Base-by-base conservation (phyloP, 352 stramenopile genomes). In the Plasmopara viticola region DNA sequence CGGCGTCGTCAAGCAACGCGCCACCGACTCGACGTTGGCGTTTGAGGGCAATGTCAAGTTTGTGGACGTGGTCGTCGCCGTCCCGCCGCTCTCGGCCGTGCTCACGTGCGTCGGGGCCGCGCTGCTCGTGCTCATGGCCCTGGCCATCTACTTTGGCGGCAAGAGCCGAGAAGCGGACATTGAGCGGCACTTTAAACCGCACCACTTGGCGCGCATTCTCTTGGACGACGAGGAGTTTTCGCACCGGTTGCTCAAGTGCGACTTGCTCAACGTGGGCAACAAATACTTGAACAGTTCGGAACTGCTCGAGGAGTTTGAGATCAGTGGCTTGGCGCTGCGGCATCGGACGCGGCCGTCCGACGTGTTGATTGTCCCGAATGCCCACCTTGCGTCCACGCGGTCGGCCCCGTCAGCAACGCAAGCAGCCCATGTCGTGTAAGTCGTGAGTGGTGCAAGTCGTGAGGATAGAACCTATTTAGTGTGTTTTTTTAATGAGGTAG, bases 261-360 rank as follows among this genome's bases (percentile, higher is more conserved):
- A 79, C 38, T 47, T 84, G n/a, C 54, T 84, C 5, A 69, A 72
- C 8, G 48, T 84, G 13, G 73, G 60, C 28, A 72, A 68, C 43
- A 72, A 76, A 20, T 72, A 73, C 9, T 48, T 84, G 12, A 62
- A 71, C 28, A 79, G 64, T 59, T 82, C 73, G 9, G 70, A 82
- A 64, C 50, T 78, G 41, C 59, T 84, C 6, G 63, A 76, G 48
- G 65, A 78, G 47, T 84, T 84, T 31, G 73, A 84, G 60, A 74
- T 84, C 40, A 68, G 59, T 6, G 73, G 70, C 6, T 46, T 84
- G 7, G 66, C 68, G 9, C 55, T 84, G 7, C 59, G 66, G 8
- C 70, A 82, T 56, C 62, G 70, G 25, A 53, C 61, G 4, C 61
- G 63, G 13, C 70, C 69, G 9, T 64, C 49, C 4, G 72, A 76